A percentile compares a stretch with the other conserved stretches of the same genome.
Evolutionary conservation across 768 basidiomycete species (phyloP).

Genomic region (Grammothele lineata): DNA sequence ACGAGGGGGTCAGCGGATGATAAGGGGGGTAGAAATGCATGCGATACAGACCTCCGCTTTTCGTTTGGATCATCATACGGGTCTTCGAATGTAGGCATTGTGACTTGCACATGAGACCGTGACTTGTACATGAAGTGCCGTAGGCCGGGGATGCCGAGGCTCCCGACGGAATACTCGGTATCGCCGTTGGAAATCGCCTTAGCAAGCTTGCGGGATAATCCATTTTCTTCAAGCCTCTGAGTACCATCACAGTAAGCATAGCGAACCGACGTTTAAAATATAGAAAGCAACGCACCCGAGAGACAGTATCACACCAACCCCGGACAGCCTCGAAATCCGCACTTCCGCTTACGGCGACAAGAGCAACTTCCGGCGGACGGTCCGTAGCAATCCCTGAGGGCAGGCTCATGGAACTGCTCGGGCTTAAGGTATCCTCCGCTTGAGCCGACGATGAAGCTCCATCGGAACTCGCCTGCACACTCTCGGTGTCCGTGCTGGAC

Average conservation of each 20-base stretch:
- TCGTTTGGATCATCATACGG: slow-evolving; percentile 67
- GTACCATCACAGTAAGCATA: background rate
- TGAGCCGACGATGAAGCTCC: too few species aligned
- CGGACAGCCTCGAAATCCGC: slow-evolving; percentile 84
- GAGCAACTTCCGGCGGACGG: slow-evolving; percentile 32
- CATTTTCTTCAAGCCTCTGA: slow-evolving; percentile 64
- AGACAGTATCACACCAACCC: slow-evolving; percentile 66
- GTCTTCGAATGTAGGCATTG: slow-evolving; percentile 80
- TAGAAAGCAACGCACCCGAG: slow-evolving; percentile 42
- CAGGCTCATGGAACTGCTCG: slow-evolving; percentile 1
- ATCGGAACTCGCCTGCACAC: background rate
- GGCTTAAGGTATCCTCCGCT: too few species aligned
- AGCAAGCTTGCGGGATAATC: slow-evolving; percentile 47
- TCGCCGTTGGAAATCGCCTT: slow-evolving; percentile 43
- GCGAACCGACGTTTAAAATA: background rate
- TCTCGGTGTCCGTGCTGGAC: too few species aligned
- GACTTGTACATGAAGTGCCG: slow-evolving; percentile 97
- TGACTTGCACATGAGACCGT: slow-evolving; percentile 83
- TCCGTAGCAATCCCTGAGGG: slow-evolving; percentile 13
- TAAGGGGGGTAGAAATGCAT: background rate
- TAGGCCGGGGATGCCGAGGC: slow-evolving; percentile 83
- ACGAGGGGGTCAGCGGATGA: slow-evolving; percentile 9
- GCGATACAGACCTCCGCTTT: slow-evolving; percentile 49
- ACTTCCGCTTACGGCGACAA: slow-evolving; percentile 79
- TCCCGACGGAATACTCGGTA: slow-evolving; percentile 65